A percentile compares a stretch with the other conserved stretches of the same genome.
Conservation (phyloP, 2,329 filamentous ascomycete genomes). For the Thielaviopsis musarum region DNA sequence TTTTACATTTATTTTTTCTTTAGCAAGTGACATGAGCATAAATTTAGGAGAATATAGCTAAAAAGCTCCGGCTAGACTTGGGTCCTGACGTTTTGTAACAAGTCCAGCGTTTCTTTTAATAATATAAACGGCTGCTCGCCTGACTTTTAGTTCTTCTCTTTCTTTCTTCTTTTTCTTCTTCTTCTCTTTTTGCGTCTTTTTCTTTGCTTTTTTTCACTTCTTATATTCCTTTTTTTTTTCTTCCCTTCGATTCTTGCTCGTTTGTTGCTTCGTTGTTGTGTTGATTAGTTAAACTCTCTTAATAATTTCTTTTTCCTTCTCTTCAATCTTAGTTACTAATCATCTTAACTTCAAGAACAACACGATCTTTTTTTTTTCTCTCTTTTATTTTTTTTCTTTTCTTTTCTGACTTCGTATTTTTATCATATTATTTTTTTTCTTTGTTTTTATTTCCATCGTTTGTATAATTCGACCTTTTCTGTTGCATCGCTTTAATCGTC, state of each 20-base stretch:
- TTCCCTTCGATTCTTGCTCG: neutral
- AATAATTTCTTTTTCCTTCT: neutral
- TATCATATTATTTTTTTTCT: neutral
- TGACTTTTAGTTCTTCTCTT: too few species aligned
- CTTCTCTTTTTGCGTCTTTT: neutral
- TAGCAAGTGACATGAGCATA: too few species aligned
- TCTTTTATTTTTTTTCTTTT: neutral
- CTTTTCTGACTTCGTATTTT: neutral
- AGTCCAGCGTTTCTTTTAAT: too few species aligned
- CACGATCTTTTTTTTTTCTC: neutral
- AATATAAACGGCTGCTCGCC: too few species aligned
- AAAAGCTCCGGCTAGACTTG: too few species aligned
- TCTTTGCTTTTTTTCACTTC: neutral
- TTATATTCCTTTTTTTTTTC: conserved; percentile 1
- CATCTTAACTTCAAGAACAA: neutral
- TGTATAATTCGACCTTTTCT: neutral
- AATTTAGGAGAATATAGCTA: too few species aligned
- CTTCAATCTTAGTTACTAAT: neutral
- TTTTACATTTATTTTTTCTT: too few species aligned
- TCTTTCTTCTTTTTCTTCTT: too few species aligned
- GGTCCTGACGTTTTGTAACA: too few species aligned
- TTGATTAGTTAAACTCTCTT: neutral
- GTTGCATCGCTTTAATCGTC: too few species aligned
- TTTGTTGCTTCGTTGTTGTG: neutral
- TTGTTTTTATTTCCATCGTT: neutral